Base-by-base conservation (phyloP, 2,329 filamentous ascomycete species). In the Aspergillus carbonarius region DNA sequence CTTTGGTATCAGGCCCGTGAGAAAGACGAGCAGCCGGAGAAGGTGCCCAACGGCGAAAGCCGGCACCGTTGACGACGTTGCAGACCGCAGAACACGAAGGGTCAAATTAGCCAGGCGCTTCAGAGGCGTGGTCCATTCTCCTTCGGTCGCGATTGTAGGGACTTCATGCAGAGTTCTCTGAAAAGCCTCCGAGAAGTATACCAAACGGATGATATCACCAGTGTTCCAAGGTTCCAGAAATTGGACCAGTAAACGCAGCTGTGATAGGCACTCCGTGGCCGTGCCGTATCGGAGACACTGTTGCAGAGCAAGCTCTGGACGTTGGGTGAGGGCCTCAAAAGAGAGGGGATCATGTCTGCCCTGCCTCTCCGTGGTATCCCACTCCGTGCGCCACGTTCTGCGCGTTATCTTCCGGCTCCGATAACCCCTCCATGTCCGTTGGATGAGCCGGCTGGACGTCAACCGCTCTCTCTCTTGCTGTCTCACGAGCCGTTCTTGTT, bases 381-480 rank as follows among this genome's bases (percentile, higher is more conserved):
- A 91, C 40, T 83, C 74, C 52, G 74, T 72, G 62, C 89, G 83
- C 77, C 85, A 86, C 55, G 70, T 68, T 48, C 82, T 76, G 63
- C 85, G 85, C 61, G 90, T 78, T 52, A 74, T 71, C 60, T 79
- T 82, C 66, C 93, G 85, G 59, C 79, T 81, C 57, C 74, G 82
- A 73, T 96, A 84, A 13, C 92, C 92, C 73, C 93, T 85, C 93
- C 93, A 98, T 74, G 84, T 80, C 64, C 85, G 84, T 74, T 98
- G 95, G 64, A 98, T 86, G 51, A 79, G 83, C 65, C 84, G 88
- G 13, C 86, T 85, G 4, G 93, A 91, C 69, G 88, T 89, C 51
- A 93, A 76, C 59, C 87, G 86, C 50, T 91, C 88, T 66, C 93
- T 84, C 69, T 98, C 92, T 52, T 86, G 86, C 68, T 96, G 91